Percentiles rank a stretch among this genome's conserved stretches.
phyloP scores from a whole-genome alignment of 2,329 filamentous ascomycete genomes.

The Cephalotrichum gorgonifer region DNA sequence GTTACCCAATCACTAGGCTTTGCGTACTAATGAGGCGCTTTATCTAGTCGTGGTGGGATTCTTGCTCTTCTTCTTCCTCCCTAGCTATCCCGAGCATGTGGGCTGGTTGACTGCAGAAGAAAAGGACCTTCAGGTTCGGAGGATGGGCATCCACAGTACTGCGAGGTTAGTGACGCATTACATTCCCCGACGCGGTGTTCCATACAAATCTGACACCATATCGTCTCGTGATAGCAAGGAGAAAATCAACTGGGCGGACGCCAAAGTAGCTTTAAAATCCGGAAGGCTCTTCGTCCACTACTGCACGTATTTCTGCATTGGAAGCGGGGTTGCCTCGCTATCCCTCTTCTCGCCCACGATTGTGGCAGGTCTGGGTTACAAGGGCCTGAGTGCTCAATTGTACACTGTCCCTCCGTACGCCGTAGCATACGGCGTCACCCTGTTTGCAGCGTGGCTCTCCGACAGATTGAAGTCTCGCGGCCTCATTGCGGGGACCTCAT shows the following conservation, averaged over 20 bases:
- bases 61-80: slow-evolving; percentile 20
- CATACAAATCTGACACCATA: slow-evolving; percentile 27
- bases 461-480: slow-evolving; percentile 33
- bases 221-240: slow-evolving; percentile 13
- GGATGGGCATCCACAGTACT: slow-evolving; percentile 22
- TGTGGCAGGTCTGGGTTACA: slow-evolving; percentile 13
- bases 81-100: slow-evolving; percentile 35
- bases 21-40: slow-evolving; percentile 14
- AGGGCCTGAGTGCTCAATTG: slow-evolving; percentile 13
- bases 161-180: background rate
- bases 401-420: slow-evolving; percentile 16
- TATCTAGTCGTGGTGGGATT: slow-evolving; percentile 16
- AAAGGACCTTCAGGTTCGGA: slow-evolving; percentile 26
- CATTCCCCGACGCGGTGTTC: slow-evolving; percentile 27
- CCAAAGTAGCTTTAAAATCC: background rate
- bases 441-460: slow-evolving; percentile 30
- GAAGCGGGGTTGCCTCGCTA: slow-evolving; percentile 21
- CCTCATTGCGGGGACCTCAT: slow-evolving; percentile 17
- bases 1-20: too few species aligned
- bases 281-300: slow-evolving; percentile 11
- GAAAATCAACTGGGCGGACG: slow-evolving; percentile 9
- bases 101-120: slow-evolving; percentile 22
- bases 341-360: slow-evolving; percentile 28
- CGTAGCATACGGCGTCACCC: slow-evolving; percentile 24
- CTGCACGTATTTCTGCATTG: slow-evolving; percentile 9